A percentile compares a stretch with the other conserved stretches of the same genome.
Evolutionary conservation across 192 early-diverging fungal species (phyloP).

Genomic region (Umbelopsis sp.): DNA sequence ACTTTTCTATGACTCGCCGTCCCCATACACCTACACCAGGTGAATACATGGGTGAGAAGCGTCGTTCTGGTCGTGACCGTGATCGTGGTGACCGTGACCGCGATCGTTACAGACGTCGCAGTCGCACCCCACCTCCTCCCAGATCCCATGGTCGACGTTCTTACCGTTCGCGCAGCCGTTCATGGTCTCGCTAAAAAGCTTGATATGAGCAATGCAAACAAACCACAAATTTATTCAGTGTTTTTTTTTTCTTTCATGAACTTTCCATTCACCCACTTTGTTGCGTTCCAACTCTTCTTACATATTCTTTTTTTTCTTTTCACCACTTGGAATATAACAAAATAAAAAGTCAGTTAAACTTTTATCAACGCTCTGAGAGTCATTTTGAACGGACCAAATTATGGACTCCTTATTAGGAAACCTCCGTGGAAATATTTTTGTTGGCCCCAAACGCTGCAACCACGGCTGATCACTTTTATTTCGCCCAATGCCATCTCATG

Average conservation of each 20-base stretch:
- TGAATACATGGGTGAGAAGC: slow-evolving; percentile 68
- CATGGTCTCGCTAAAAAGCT: slow-evolving; percentile 38
- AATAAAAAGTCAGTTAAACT: too few relatives aligned
- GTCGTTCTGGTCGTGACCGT: slow-evolving; percentile 27
- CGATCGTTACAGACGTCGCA: slow-evolving; percentile 35
- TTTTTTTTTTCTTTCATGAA: neutral
- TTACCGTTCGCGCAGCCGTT: slow-evolving; percentile 38
- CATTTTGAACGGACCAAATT: too few relatives aligned
- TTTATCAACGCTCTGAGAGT: too few relatives aligned
- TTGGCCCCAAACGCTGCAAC: too few relatives aligned
- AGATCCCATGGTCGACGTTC: slow-evolving; percentile 34
- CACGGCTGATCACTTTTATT: neutral
- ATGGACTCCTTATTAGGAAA: too few relatives aligned
- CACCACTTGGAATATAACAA: too few relatives aligned
- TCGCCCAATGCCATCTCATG: slow-evolving; percentile 37
- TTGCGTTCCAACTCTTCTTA: neutral
- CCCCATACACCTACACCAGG: slow-evolving; percentile 74
- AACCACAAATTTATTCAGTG: neutral
- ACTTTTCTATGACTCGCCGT: slow-evolving; percentile 61
- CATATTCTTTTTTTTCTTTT: too few relatives aligned
- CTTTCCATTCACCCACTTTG: neutral
- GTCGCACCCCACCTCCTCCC: slow-evolving; percentile 40
- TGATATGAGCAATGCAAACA: neutral
- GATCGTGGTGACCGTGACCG: slow-evolving; percentile 36
- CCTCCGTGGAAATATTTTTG: too few relatives aligned